Base-by-base conservation (phyloP, 345 rosid species). In the Hibiscus mutabilis region DNA sequence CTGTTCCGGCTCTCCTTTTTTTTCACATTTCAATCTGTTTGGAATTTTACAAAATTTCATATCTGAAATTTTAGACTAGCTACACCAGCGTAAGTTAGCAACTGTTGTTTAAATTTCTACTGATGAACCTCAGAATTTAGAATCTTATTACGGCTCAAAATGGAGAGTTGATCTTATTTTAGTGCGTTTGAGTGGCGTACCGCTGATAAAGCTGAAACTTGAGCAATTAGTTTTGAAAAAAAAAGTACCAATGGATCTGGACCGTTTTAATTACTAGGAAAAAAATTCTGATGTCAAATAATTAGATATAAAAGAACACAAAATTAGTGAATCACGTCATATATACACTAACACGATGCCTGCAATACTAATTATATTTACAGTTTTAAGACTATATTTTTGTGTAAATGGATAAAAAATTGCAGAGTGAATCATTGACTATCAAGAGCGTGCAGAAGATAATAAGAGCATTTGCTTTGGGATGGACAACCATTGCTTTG, bases 391-490 rank as follows among this genome's bases (percentile, higher is more conserved):
- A 31, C n/a, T 51, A 51, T 51, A 51, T 16, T 51, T 49, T 47
- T 14, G 19, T 16, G 19, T 15, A 60, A 27, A 5, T 15, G 1
- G n/a, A 47, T 47, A 29, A 31, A 60, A 40, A 18, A n/a, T 42
- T 51, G 69, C 80, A 79, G 82, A 79, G 77, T 74, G 82, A 79
- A 69, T 79, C 82, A 37, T 74, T 35, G 61, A 44, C 72, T 11
- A 53, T 40, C 51, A 73, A 65, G 79, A 68, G 29, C 66, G 5
- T 29, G 33, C 3, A 29, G 6, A 42, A 42, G 14, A 42, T 10
- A 37, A 75, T 49, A 42, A 67, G 67, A 49, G 74, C 75, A 22
- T 52, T 73, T 75, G 70, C 80, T 33, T 22, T 76, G 66, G 80
- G 80, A 80, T 73, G 73, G 69, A 66, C 73, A 6, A 71, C 29